Evolutionary conservation across 805 yeast species (phyloP).

Genomic region (Wickerhamomyces rabaulensis): DNA sequence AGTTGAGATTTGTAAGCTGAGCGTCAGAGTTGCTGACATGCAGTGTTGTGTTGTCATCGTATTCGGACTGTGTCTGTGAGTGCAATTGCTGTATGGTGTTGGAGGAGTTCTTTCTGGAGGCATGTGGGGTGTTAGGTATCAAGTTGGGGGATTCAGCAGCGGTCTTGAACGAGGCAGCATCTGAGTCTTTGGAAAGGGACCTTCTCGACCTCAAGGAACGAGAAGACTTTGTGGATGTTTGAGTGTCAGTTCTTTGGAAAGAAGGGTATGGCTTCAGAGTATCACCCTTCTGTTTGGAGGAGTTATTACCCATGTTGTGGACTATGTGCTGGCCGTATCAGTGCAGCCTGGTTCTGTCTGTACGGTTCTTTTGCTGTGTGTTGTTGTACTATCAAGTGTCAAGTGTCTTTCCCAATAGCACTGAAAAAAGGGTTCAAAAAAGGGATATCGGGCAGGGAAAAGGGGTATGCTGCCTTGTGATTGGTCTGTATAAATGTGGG

Average conservation of each 20-base stretch:
- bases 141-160: constrained; percentile 26
- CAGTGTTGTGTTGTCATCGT: constrained; percentile 11
- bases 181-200: constrained; percentile 23
- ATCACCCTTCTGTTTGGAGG: constrained; percentile 25
- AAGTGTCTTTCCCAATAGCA: background rate
- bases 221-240: constrained; percentile 42
- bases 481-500: background rate
- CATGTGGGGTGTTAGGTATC: constrained; percentile 20
- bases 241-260: constrained; percentile 50
- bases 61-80: constrained; percentile 8
- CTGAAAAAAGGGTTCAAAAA: background rate
- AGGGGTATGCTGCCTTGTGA: background rate
- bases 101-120: constrained; percentile 22
- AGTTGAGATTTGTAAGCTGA: constrained; percentile 24
- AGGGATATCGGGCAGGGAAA: background rate
- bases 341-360: background rate
- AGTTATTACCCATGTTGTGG: constrained; percentile 22
- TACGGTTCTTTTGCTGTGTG: background rate
- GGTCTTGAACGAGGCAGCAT: constrained; percentile 27
- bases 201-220: constrained; percentile 36
- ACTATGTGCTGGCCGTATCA: background rate
- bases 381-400: background rate
- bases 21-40: constrained; percentile 25
- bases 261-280: constrained; percentile 31
- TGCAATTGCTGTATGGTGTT: constrained; percentile 11